Conservation (phyloP, 1,139 yeast genomes). For the Tardiomyces blankii region DNA sequence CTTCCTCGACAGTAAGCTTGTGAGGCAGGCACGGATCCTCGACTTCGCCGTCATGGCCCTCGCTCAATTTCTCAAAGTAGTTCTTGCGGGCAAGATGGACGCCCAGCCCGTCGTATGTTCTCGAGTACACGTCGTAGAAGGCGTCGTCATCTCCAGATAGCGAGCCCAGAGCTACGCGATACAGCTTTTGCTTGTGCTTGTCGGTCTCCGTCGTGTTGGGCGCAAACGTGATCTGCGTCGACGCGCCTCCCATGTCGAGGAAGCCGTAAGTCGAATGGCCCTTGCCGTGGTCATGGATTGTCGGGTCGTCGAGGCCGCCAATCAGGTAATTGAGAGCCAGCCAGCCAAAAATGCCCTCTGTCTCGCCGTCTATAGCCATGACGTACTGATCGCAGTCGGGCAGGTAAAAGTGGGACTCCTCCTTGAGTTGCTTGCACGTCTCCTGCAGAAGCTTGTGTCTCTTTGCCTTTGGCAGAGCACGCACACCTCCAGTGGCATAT, state of each 20-base stretch:
- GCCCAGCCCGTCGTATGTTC: background rate
- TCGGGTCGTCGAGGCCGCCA: constrained; percentile 39
- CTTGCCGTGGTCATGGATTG: constrained; percentile 29
- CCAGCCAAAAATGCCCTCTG: constrained; percentile 78
- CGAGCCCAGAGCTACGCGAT: constrained; percentile 25
- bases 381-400: constrained; percentile 42
- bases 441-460: constrained; percentile 32
- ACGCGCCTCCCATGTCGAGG: constrained; percentile 78
- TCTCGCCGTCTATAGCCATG: constrained; percentile 60
- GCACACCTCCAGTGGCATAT: constrained; percentile 76
- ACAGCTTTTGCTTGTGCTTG: constrained; percentile 46
- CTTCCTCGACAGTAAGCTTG: background rate
- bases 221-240: constrained; percentile 68
- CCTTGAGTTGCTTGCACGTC: constrained; percentile 42
- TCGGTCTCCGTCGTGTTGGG: constrained; percentile 46
- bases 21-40: background rate
- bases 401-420: constrained; percentile 44
- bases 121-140: background rate
- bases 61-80: background rate
- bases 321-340: constrained; percentile 57
- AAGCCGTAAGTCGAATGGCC: constrained; percentile 40
- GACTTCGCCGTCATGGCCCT: background rate
- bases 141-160: background rate
- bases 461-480: constrained; percentile 45
- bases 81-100: background rate